Conservation (phyloP, 1,284 basidiomycete species). For the Ceratobasidium sp. region DNA sequence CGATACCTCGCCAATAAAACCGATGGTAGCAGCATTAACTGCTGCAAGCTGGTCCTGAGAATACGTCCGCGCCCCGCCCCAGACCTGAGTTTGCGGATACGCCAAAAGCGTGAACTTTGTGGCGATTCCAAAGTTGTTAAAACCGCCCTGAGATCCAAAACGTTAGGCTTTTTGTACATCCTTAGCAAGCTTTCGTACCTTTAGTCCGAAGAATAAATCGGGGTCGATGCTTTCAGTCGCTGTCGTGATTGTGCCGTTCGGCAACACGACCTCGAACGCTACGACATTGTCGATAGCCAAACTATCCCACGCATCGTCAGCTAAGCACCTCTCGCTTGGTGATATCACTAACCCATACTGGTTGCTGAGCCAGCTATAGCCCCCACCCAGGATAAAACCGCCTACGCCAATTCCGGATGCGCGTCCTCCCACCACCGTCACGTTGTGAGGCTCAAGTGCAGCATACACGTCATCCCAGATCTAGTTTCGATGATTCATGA, state of each 20-base stretch:
- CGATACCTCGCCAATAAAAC: conserved; percentile 62
- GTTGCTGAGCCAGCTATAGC: conserved; percentile 54
- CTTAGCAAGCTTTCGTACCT: conserved; percentile 53
- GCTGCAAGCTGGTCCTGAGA: conserved; percentile 57
- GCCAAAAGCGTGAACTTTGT: conserved; percentile 68
- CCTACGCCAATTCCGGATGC: conserved; percentile 66
- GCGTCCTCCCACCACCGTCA: conserved; percentile 68
- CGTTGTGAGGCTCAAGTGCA: conserved; percentile 60
- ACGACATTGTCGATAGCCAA: conserved; percentile 61
- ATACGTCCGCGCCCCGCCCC: conserved; percentile 63
- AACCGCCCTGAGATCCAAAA: conserved; percentile 21
- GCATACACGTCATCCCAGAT: conserved; percentile 71
- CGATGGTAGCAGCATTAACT: conserved; percentile 62
- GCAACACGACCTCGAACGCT: conserved; percentile 64
- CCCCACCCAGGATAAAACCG: conserved; percentile 68
- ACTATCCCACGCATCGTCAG: conserved; percentile 52
- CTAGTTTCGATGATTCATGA: background rate
- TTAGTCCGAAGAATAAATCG: conserved; percentile 65
- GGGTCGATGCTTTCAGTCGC: conserved; percentile 59
- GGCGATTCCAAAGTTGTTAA: conserved; percentile 62
- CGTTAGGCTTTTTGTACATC: conserved; percentile 51
- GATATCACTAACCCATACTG: background rate
- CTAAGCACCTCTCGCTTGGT: no score
- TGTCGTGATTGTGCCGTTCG: conserved; percentile 60
- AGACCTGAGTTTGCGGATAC: conserved; percentile 67